Conservation (phyloP, 768 basidiomycete species). For the Pulveroboletus sp. region DNA sequence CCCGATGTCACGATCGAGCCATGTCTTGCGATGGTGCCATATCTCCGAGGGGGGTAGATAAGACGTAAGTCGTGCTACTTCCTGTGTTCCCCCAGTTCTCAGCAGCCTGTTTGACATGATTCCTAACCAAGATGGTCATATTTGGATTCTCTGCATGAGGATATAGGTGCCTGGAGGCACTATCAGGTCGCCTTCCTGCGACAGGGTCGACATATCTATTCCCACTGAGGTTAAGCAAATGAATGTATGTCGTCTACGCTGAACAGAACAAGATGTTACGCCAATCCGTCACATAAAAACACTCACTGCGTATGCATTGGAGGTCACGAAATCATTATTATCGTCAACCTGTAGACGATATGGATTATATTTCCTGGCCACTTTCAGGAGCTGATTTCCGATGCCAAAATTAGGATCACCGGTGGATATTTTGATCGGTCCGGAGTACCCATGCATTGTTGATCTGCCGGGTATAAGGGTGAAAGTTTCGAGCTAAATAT, state of each 20-base stretch:
- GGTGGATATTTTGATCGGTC: constrained; percentile 28
- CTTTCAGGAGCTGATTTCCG: constrained; percentile 44
- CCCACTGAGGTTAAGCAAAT: neutral
- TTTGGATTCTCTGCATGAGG: constrained; percentile 29
- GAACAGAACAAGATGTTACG: neutral
- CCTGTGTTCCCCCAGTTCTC: constrained; percentile 22
- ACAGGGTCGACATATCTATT: constrained; percentile 55
- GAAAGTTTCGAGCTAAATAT: constrained; percentile 44
- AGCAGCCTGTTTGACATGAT: constrained; percentile 33
- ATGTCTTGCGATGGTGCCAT: no score
- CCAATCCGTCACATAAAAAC: neutral
- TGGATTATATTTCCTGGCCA: constrained; percentile 46
- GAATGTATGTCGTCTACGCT: neutral
- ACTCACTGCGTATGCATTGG: constrained; percentile 27
- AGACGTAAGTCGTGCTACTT: no score
- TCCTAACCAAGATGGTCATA: constrained; percentile 31
- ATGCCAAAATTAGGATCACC: constrained; percentile 1
- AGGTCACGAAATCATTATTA: constrained; percentile 40
- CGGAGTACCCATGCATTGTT: constrained; percentile 36
- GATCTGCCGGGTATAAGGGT: constrained; percentile 26
- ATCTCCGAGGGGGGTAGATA: no score
- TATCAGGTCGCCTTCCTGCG: constrained; percentile 33
- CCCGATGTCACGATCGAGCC: no score
- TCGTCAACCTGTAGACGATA: constrained; percentile 44
- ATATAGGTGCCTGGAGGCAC: constrained; percentile 37